Percentiles rank a stretch among this genome's conserved stretches.
phyloP scores from a whole-genome alignment of 2,329 filamentous ascomycete genomes.

The Scopulariopsis brevicaulis region DNA sequence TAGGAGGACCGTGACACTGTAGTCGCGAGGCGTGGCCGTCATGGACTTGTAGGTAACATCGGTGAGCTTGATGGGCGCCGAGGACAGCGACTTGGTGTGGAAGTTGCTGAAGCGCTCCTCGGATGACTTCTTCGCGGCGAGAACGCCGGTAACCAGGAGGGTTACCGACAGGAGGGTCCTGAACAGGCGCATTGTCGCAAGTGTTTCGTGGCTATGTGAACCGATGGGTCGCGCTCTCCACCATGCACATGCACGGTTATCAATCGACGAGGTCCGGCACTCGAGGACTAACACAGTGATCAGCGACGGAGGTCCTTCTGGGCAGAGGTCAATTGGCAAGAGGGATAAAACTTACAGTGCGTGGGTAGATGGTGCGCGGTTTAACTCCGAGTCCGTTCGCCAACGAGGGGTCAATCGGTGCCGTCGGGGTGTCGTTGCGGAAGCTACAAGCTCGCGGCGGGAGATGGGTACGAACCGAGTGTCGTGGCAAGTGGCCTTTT shows the following conservation, averaged over 20 bases:
- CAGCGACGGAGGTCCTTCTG: not conserved
- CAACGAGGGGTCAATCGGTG: not conserved
- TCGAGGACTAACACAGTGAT: not conserved
- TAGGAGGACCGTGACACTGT: constrained; percentile 69
- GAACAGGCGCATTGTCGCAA: constrained; percentile 55
- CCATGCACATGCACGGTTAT: not conserved
- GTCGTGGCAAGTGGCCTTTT: constrained; percentile 4
- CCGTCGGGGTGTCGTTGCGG: not conserved
- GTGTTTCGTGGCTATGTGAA: not conserved
- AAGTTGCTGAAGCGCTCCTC: constrained; percentile 60
- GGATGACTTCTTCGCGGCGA: constrained; percentile 53
- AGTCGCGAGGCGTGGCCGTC: constrained; percentile 70
- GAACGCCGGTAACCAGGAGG: constrained; percentile 46
- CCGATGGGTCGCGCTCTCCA: not conserved
- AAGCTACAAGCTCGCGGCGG: not conserved
- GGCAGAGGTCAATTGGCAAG: not conserved
- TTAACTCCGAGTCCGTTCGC: not conserved
- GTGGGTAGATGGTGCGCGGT: not conserved
- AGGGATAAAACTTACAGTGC: not conserved
- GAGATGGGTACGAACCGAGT: not conserved
- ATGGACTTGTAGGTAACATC: constrained; percentile 66
- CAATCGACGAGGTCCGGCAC: not conserved
- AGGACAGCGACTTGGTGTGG: constrained; percentile 53
- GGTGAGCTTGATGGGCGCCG: constrained; percentile 63
- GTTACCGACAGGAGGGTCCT: constrained; percentile 50